Percentiles rank a stretch among this genome's conserved stretches.
Conservation (phyloP, 2,329 filamentous ascomycete species). For the Lecanicillium sp. region DNA sequence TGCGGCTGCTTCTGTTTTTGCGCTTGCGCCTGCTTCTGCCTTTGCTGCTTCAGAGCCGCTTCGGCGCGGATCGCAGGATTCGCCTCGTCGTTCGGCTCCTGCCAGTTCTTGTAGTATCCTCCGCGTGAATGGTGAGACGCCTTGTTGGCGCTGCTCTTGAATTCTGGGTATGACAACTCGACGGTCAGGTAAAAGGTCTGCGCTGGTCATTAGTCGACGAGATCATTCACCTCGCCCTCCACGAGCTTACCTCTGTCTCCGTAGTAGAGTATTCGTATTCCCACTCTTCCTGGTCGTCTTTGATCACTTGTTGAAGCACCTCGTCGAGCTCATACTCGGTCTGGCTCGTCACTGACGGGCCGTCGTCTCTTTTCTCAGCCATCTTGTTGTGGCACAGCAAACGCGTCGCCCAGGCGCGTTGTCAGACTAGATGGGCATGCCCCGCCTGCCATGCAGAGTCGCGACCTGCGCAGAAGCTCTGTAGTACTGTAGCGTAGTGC, state of each 20-base stretch:
- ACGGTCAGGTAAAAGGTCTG: constrained; percentile 59
- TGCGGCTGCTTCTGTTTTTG: constrained; percentile 10
- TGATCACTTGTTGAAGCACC: constrained; percentile 15
- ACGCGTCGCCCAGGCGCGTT: neutral
- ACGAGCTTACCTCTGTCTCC: constrained; percentile 47
- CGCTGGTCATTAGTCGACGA: neutral
- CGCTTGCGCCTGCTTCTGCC: neutral
- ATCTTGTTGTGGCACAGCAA: neutral
- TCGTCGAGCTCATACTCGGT: constrained; percentile 15
- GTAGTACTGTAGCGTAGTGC: too few relatives aligned
- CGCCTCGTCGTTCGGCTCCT: constrained; percentile 16
- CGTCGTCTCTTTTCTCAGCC: neutral
- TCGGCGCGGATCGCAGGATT: constrained; percentile 8
- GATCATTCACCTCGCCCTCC: too few relatives aligned
- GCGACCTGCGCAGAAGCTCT: too few relatives aligned
- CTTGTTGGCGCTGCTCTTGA: constrained; percentile 37
- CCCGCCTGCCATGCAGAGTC: too few relatives aligned
- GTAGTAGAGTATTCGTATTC: constrained; percentile 60
- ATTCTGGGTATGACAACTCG: constrained; percentile 54
- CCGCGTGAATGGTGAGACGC: constrained; percentile 31
- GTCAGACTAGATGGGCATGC: neutral
- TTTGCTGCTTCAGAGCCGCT: neutral
- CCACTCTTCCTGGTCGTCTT: constrained; percentile 51
- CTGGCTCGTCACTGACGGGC: neutral
- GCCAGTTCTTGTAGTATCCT: constrained; percentile 39